Conservation (phyloP, 352 stramenopile genomes). For the Phytopythium montanum region DNA sequence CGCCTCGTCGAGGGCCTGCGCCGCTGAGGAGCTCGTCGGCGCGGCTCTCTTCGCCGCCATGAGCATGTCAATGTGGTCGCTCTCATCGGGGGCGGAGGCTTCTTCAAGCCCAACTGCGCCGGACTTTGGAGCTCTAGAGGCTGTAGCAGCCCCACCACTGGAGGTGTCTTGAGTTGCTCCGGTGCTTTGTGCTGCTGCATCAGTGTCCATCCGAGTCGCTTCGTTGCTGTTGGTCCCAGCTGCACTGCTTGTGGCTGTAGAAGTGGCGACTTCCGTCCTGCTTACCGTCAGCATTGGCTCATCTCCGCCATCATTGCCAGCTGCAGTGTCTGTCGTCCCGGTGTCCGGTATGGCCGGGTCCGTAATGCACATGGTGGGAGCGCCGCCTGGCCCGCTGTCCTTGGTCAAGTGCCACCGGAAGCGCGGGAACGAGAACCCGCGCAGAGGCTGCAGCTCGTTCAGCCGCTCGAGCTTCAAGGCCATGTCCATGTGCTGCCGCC, state of each 20-base stretch:
- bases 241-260: neutral
- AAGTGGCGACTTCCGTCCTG: neutral
- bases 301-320: neutral
- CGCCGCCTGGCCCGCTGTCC: neutral
- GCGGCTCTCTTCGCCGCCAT: conserved; percentile 14
- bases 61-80: conserved; percentile 30
- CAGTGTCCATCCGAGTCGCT: neutral
- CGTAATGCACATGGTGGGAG: neutral
- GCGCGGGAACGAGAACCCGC: neutral
- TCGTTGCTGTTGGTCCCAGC: neutral
- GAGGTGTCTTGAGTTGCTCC: neutral
- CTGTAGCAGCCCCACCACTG: neutral
- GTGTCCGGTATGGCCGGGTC: neutral
- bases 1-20: conserved; percentile 31
- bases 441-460: neutral
- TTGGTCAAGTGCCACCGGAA: neutral
- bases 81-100: neutral
- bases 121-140: neutral
- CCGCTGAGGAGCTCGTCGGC: conserved; percentile 12
- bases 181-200: neutral
- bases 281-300: neutral
- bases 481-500: neutral
- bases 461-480: neutral
- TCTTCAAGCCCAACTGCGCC: neutral
- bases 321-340: neutral